These are phyloP conservation scores for Dipodascus albidus DNA, from an alignment of 805 yeast genomes.

Conservation along the genomic window DNA sequence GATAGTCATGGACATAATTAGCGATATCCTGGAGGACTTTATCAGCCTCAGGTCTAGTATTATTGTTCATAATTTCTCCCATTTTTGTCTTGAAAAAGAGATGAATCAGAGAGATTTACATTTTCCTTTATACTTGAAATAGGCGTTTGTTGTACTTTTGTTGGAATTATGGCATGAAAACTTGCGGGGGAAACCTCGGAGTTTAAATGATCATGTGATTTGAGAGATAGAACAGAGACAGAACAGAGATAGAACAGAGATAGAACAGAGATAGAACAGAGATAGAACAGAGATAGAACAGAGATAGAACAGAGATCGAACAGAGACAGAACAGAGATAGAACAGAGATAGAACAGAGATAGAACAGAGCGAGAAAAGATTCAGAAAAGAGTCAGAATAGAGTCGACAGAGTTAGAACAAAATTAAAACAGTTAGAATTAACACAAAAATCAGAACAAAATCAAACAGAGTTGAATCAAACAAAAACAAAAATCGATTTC, in stretches of 20 bases:
- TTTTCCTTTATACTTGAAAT: neutral
- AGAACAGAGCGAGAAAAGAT: too few relatives aligned
- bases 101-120: neutral
- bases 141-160: neutral
- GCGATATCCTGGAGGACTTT: slow-evolving; percentile 39
- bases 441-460: neutral
- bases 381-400: too few relatives aligned
- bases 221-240: too few relatives aligned
- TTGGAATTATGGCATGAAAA: neutral
- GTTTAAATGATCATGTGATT: neutral
- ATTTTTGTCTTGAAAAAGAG: neutral
- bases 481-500: neutral
- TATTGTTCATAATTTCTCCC: slow-evolving; percentile 28
- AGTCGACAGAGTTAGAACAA: too few relatives aligned
- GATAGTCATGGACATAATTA: slow-evolving; percentile 36
- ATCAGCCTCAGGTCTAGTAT: slow-evolving; percentile 42
- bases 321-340: too few relatives aligned
- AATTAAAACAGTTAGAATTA: neutral
- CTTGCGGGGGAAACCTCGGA: neutral
- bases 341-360: too few relatives aligned
- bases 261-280: too few relatives aligned
- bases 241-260: too few relatives aligned
- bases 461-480: neutral
- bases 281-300: too few relatives aligned
- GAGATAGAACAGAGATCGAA: too few relatives aligned